A percentile compares a stretch with the other conserved stretches of the same genome.
These are phyloP conservation scores for Sicyos baderoa DNA, from an alignment of 306 rosid genomes.

Conservation along the genomic window DNA sequence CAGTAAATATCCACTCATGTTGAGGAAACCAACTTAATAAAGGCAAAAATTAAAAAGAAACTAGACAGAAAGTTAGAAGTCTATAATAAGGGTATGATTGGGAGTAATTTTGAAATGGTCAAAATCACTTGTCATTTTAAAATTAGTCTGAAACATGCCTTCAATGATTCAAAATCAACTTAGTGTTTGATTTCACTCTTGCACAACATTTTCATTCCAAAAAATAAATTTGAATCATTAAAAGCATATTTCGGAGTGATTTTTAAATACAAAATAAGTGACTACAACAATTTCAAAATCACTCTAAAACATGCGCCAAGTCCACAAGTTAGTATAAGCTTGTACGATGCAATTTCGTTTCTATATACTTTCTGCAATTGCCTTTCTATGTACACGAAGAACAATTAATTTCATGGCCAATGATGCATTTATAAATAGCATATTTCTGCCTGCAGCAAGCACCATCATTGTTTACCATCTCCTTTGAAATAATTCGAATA, in stretches of 20 bases:
- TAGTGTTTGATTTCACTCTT: too few species aligned
- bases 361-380: background rate
- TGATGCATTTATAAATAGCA: background rate
- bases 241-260: too few species aligned
- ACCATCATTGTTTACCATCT: background rate
- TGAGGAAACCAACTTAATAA: background rate
- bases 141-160: too few species aligned
- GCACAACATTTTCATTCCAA: too few species aligned
- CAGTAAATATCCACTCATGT: background rate
- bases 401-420: background rate
- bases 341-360: background rate
- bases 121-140: too few species aligned
- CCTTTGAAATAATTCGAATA: background rate
- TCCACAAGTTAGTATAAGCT: background rate
- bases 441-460: constrained; percentile 8
- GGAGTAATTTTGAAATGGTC: too few species aligned
- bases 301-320: background rate
- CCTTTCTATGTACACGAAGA: background rate
- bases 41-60: background rate
- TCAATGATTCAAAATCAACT: too few species aligned
- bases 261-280: too few species aligned
- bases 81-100: background rate
- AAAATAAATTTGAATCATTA: too few species aligned
- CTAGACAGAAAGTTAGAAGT: background rate
- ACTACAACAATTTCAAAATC: too few species aligned